Conservation (phyloP, 805 yeast genomes). For the Kuraishia hungarica region DNA sequence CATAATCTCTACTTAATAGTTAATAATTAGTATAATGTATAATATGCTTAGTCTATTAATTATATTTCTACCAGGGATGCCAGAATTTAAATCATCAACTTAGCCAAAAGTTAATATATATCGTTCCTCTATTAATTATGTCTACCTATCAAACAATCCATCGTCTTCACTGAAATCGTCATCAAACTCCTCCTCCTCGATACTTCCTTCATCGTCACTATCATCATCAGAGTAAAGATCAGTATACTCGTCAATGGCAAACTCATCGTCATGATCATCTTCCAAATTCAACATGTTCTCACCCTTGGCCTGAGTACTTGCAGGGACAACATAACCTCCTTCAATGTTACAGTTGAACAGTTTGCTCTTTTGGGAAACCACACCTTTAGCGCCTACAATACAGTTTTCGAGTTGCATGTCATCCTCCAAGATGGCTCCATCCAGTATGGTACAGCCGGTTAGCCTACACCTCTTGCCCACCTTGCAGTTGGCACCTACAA, state of each 20-base stretch:
- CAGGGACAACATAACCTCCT: slow-evolving; percentile 60
- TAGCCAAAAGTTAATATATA: no score
- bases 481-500: slow-evolving; percentile 63
- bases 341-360: slow-evolving; percentile 82
- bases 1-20: no score
- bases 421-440: slow-evolving; percentile 67
- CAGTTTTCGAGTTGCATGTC: slow-evolving; percentile 79
- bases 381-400: slow-evolving; percentile 65
- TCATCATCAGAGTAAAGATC: slow-evolving; percentile 7
- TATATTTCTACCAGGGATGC: no score
- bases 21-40: no score
- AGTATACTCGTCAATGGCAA: slow-evolving; percentile 4
- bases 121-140: not conserved
- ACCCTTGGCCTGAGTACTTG: slow-evolving; percentile 36
- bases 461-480: slow-evolving; percentile 85
- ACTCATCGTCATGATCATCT: slow-evolving; percentile 15
- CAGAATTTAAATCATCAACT: no score
- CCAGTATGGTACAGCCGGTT: slow-evolving; percentile 76
- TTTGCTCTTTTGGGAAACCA: slow-evolving; percentile 54
- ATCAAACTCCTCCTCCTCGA: slow-evolving; percentile 22
- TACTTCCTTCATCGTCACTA: slow-evolving; percentile 15
- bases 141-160: slow-evolving; percentile 12
- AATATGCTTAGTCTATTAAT: no score
- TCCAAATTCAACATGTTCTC: slow-evolving; percentile 27
- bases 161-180: slow-evolving; percentile 38